Base-by-base conservation (phyloP, 495 filamentous ascomycete species). In the Aspergillus conjunctus region DNA sequence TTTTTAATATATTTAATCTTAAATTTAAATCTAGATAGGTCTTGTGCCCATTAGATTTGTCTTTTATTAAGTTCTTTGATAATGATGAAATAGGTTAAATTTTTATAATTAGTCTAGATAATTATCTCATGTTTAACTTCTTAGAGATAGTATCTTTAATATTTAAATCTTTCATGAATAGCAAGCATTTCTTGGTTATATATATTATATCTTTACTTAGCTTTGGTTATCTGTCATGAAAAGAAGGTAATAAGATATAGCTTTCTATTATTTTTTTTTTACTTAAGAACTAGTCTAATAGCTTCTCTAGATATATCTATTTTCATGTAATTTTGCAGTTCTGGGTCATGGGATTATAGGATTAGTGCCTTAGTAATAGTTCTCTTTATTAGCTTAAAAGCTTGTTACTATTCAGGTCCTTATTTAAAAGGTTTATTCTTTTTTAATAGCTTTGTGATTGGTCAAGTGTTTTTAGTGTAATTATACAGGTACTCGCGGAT, bases 91-190 rank as follows among this genome's bases (percentile, higher is more conserved):
- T 39, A 57, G 39, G 57, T 41, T 17, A 62, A 26, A 31, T 56
- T 65, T 15, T 45, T 46, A 53, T 57, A 63, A 58, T 56, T 44
- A 17, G 45, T 61, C n/a, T 51, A 50, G 17, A 54, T 37, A 45
- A 33, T 59, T 31, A 44, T 43, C 44, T 56, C n/a, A 44, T 56
- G 44, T 10, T 60, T 45, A 17, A n/a, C n/a, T n/a, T n/a, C n/a
- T 31, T 55, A 52, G 59, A 33, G 15, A 52, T 39, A 45, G 39
- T 45, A 37, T 39, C 18, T 60, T 53, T 46, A 18, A 17, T 46
- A 15, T 26, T 32, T 43, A 43, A 59, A 59, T 41, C 17, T 43
- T 41, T 59, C 43, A 30, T 43, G 51, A 59, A 59, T 51, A 1
- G 20, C 18, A 15, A 58, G 14, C 21, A 51, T 41, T 44, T 59